A percentile compares a stretch with the other conserved stretches of the same genome.
Evolutionary conservation across 352 stramenopile species (phyloP).

Genomic region (Phytopythium helicoides): DNA sequence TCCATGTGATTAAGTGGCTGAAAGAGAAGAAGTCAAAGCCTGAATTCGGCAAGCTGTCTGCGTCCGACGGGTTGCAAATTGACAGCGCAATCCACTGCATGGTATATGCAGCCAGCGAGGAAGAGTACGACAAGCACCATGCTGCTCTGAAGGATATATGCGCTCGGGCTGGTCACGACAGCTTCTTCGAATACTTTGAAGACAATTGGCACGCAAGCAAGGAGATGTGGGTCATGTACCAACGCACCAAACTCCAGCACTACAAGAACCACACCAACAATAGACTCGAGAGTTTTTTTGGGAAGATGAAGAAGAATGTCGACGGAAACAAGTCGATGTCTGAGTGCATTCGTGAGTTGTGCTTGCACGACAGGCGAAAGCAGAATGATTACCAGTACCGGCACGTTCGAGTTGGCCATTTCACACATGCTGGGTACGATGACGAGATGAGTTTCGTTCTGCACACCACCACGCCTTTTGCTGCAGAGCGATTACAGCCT

Average conservation of each 20-base stretch:
- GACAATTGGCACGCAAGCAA: conserved; percentile 19
- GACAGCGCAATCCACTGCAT: conserved; percentile 17
- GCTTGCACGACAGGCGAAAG: conserved; percentile 5
- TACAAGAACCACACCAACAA: conserved; percentile 36
- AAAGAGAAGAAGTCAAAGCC: conserved; percentile 7
- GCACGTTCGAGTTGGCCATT: not conserved
- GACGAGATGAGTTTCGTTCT: conserved; percentile 16
- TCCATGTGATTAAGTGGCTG: conserved; percentile 20
- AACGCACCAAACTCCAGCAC: conserved; percentile 10
- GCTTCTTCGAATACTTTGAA: conserved; percentile 20
- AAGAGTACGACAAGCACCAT: conserved; percentile 6
- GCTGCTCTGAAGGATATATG: conserved; percentile 3
- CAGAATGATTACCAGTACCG: conserved; percentile 4
- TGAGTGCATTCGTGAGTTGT: conserved; percentile 5
- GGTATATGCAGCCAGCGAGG: conserved; percentile 7
- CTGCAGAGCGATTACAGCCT: conserved; percentile 11
- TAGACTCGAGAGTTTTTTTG: conserved; percentile 24
- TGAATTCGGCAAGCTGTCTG: conserved; percentile 13
- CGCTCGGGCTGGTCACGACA: not conserved
- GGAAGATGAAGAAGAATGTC: conserved; percentile 17
- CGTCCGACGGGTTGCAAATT: conserved; percentile 8
- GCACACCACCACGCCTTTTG: conserved; percentile 14
- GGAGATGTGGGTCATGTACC: conserved; percentile 22
- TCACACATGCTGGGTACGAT: conserved; percentile 15
- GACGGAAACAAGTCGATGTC: conserved; percentile 5